phyloP scores from a whole-genome alignment of 164 flowering plant species.

The Warburgia ugandensis region DNA sequence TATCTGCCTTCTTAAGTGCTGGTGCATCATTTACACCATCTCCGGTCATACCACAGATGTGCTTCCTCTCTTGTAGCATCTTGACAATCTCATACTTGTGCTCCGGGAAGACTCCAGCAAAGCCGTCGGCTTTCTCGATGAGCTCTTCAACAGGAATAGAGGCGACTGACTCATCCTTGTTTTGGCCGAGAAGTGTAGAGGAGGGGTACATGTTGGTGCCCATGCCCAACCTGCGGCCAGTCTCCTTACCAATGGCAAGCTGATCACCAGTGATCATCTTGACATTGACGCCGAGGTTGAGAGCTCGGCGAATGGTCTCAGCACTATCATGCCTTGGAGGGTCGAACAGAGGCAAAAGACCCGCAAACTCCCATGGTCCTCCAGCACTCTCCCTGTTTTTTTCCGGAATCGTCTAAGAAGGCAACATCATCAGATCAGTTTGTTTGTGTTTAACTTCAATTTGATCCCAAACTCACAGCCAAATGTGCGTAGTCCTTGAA shows the following conservation, averaged over 20 bases:
- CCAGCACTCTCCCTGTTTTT: slow-evolving; percentile 76
- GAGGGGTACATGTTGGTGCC: no score
- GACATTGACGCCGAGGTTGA: slow-evolving; percentile 80
- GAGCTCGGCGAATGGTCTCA: slow-evolving; percentile 82
- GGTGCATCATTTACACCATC: slow-evolving; percentile 89
- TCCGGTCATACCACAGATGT: slow-evolving; percentile 84
- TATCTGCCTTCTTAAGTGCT: slow-evolving; percentile 80
- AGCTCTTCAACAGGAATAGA: no score
- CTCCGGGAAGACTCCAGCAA: slow-evolving; percentile 96
- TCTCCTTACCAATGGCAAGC: slow-evolving; percentile 88
- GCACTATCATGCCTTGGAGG: slow-evolving; percentile 95
- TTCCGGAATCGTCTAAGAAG: slow-evolving; percentile 47
- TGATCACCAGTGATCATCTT: slow-evolving; percentile 98
- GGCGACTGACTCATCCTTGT: no score
- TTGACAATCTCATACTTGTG: slow-evolving; percentile 84
- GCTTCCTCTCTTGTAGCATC: slow-evolving; percentile 69
- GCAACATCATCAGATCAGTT: not conserved
- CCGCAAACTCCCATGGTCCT: slow-evolving; percentile 79
- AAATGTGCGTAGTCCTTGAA: not conserved
- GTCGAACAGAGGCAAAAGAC: slow-evolving; percentile 80
- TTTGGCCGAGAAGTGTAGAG: no score
- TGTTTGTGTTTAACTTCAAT: not conserved
- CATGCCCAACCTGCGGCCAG: slow-evolving; percentile 90
- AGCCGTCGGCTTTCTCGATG: no score
- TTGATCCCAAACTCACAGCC: not conserved